phyloP scores from a whole-genome alignment of 169 alveolate species.

The Eimeria falciformis region DNA sequence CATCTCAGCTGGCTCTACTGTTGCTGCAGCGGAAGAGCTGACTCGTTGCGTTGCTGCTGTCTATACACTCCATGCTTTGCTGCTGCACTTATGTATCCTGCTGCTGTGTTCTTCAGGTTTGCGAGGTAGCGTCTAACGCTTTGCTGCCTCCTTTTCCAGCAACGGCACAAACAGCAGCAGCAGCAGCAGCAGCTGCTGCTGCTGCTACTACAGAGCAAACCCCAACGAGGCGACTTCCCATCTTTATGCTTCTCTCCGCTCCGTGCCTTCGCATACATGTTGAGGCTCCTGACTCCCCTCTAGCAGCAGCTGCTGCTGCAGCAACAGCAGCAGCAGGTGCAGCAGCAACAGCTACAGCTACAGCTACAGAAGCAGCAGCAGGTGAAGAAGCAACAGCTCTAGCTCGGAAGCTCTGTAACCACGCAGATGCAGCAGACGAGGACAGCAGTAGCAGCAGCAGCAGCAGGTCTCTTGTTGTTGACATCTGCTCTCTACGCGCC shows the following conservation, averaged over 20 bases:
- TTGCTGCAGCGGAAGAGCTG: not conserved
- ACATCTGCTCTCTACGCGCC: constrained; percentile 13
- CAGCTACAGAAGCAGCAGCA: constrained; percentile 2
- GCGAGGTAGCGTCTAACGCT: not conserved
- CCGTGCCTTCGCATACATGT: constrained; percentile 32
- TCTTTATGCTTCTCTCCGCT: not conserved
- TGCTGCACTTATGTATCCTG: not conserved
- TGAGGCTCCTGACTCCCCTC: not conserved
- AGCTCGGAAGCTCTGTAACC: not conserved
- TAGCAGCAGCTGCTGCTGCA: not conserved
- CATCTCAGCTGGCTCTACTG: not conserved
- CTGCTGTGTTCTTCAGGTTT: constrained; percentile 10
- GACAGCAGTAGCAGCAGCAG: constrained; percentile 20
- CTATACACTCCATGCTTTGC: not conserved
- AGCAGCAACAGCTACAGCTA: constrained; percentile 4
- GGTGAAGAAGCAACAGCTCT: not conserved
- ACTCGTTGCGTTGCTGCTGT: no score
- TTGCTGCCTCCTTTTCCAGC: not conserved
- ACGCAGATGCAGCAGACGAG: constrained; percentile 29
- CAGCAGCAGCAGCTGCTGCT: constrained; percentile 34
- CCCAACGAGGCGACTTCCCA: not conserved
- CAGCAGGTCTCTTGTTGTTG: constrained; percentile 36
- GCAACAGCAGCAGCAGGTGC: constrained; percentile 32
- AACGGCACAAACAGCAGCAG: not conserved
- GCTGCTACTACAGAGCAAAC: not conserved